These are phyloP conservation scores for Biscutella laevigata DNA, from an alignment of 441 rosid species.

Conservation along the genomic window DNA sequence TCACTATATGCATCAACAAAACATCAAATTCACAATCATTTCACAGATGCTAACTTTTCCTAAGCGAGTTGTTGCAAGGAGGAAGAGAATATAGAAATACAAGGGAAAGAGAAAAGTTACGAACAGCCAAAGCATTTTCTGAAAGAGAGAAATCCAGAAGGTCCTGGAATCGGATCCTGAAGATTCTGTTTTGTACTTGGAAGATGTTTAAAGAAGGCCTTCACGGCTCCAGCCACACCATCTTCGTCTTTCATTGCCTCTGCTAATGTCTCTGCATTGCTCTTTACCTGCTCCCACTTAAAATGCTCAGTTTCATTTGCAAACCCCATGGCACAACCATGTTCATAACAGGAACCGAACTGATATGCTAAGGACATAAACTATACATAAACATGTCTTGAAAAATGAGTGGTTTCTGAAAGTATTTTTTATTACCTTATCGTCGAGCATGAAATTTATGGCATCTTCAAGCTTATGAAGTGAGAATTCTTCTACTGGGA, in stretches of 20 bases:
- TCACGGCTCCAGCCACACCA: conserved; percentile 90
- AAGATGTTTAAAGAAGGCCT: conserved; percentile 83
- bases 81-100: not conserved
- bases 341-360: not conserved
- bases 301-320: conserved; percentile 15
- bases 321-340: too few relatives aligned
- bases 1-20: conserved; percentile 19
- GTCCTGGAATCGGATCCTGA: conserved; percentile 30
- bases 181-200: conserved; percentile 32
- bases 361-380: not conserved
- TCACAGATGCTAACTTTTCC: conserved; percentile 14
- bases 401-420: not conserved
- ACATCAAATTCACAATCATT: not conserved
- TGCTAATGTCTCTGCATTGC: conserved; percentile 68
- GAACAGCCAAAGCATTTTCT: conserved; percentile 77
- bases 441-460: conserved; percentile 73
- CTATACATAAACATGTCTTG: not conserved
- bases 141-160: conserved; percentile 42
- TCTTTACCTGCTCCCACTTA: conserved; percentile 57
- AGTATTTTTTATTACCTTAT: conserved; percentile 42
- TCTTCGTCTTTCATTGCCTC: conserved; percentile 92
- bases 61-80: conserved; percentile 2
- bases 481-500: conserved; percentile 82
- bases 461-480: conserved; percentile 67
- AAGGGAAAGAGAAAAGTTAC: conserved; percentile 26